phyloP scores from a whole-genome alignment of 73 alveolate genomes.

The Paramecium octaurelia region DNA sequence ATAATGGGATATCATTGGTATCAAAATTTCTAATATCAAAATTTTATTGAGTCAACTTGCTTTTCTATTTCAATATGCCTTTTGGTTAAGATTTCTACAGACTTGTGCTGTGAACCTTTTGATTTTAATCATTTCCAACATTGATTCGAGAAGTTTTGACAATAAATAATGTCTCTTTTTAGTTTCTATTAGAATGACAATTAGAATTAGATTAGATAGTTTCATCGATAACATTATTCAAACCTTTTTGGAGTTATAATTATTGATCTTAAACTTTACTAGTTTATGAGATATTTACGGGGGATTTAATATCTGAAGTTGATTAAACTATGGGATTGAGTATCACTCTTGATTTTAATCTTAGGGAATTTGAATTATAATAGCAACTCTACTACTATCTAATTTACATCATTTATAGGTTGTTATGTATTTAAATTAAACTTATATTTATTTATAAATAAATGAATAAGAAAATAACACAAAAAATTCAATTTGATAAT shows the following conservation, averaged over 20 bases:
- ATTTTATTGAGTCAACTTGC: background rate
- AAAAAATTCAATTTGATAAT: background rate
- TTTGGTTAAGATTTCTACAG: background rate
- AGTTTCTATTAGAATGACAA: background rate
- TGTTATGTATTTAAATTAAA: background rate
- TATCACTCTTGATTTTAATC: background rate
- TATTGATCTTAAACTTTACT: background rate
- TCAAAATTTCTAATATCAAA: background rate
- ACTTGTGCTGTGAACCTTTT: background rate
- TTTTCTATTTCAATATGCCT: background rate
- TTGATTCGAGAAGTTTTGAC: background rate
- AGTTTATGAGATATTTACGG: background rate
- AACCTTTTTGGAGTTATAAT: background rate
- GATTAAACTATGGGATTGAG: background rate
- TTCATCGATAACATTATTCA: background rate
- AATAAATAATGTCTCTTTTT: background rate
- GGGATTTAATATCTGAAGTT: background rate
- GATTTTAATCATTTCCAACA: background rate
- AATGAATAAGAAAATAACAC: background rate
- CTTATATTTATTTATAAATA: background rate
- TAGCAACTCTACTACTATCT: background rate
- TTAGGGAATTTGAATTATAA: background rate
- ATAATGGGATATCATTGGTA: background rate
- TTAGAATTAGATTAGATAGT: background rate
- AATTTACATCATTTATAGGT: background rate